phyloP scores from a whole-genome alignment of 2,329 filamentous ascomycete genomes.

The Paecilomyces formosus region DNA sequence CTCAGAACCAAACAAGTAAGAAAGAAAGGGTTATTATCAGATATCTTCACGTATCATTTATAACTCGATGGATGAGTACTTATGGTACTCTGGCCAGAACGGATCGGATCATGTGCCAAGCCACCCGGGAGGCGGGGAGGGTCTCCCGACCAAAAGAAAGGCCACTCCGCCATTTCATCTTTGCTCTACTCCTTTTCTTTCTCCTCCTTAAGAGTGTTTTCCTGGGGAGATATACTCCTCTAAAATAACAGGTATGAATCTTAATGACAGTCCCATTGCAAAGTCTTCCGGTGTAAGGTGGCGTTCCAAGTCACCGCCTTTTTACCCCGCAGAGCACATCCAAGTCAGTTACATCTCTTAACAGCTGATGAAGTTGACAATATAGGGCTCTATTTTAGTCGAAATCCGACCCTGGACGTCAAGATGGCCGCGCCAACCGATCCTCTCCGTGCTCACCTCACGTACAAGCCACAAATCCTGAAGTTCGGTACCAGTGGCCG shows the following conservation, averaged over 20 bases:
- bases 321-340: neutral
- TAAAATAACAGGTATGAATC: neutral
- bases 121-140: neutral
- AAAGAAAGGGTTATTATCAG: too few species aligned
- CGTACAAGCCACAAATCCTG: conserved; percentile 19
- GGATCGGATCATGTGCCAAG: neutral
- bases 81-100: too few species aligned
- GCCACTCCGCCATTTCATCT: neutral
- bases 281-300: neutral
- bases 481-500: conserved; percentile 30
- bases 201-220: neutral
- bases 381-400: neutral
- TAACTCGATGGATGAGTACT: too few species aligned
- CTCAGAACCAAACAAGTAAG: too few species aligned
- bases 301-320: neutral
- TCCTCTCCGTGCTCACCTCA: conserved; percentile 5
- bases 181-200: neutral
- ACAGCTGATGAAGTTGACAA: neutral
- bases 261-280: neutral
- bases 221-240: neutral
- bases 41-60: too few species aligned
- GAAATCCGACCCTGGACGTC: neutral
- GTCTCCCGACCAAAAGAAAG: neutral
- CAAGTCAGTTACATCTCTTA: neutral
- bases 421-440: neutral